Evolutionary conservation across 2,329 filamentous ascomycete species (phyloP).

Genomic region (Trichoderma afroharzianum): DNA sequence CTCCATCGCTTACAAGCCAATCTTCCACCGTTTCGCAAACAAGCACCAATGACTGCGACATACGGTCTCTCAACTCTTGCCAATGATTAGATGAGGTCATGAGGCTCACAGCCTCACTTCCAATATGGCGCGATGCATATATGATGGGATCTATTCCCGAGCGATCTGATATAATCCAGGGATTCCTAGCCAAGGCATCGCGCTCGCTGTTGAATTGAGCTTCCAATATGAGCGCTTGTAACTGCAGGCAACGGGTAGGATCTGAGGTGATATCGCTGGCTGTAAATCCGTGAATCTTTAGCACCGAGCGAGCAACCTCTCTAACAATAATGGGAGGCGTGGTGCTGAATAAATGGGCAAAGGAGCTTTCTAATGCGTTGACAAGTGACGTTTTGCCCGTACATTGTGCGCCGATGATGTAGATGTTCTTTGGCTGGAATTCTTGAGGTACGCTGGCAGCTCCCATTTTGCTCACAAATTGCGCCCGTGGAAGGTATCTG

Average conservation of each 20-base stretch:
- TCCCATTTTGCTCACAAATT: not conserved
- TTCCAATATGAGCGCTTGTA: slow-evolving; percentile 38
- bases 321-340: slow-evolving; percentile 28
- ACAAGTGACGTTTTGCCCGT: slow-evolving; percentile 45
- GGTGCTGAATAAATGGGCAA: slow-evolving; percentile 18
- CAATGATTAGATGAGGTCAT: slow-evolving; percentile 29
- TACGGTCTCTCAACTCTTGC: slow-evolving; percentile 30
- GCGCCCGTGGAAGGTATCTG: not conserved
- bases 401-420: slow-evolving; percentile 43
- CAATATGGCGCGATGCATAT: slow-evolving; percentile 34
- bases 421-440: slow-evolving; percentile 27
- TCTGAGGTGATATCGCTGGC: slow-evolving; percentile 32
- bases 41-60: slow-evolving; percentile 34
- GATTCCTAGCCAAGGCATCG: slow-evolving; percentile 9
- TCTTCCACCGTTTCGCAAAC: slow-evolving; percentile 32
- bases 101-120: slow-evolving; percentile 22
- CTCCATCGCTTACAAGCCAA: slow-evolving; percentile 14
- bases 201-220: slow-evolving; percentile 33
- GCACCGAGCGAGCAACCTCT: slow-evolving; percentile 37
- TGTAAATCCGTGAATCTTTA: slow-evolving; percentile 32
- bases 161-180: slow-evolving; percentile 41
- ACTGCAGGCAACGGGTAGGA: slow-evolving; percentile 28
- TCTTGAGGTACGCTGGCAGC: not conserved
- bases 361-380: slow-evolving; percentile 29
- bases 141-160: slow-evolving; percentile 42